A percentile compares a stretch with the other conserved stretches of the same genome.
These are phyloP conservation scores for Lipomyces kockii DNA, from an alignment of 805 yeast species.

Conservation along the genomic window DNA sequence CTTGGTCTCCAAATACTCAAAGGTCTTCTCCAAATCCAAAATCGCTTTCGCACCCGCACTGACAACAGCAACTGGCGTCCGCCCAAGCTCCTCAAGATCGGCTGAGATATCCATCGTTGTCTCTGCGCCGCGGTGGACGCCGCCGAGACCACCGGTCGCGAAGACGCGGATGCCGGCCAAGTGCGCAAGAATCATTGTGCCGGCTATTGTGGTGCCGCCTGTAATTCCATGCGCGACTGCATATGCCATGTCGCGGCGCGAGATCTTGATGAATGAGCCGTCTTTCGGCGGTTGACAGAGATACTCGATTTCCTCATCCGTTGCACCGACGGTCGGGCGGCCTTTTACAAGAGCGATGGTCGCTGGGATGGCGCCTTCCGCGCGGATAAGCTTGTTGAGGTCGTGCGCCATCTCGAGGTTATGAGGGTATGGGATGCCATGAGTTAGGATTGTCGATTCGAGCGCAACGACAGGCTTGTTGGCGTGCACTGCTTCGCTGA, in stretches of 20 bases:
- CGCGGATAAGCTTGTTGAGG: constrained; percentile 67
- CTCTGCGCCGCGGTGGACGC: constrained; percentile 82
- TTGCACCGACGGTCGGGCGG: constrained; percentile 69
- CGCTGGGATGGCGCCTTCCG: constrained; percentile 76
- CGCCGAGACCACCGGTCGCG: constrained; percentile 94
- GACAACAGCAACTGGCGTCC: constrained; percentile 86
- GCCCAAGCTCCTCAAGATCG: constrained; percentile 80
- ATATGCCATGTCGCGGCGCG: constrained; percentile 75
- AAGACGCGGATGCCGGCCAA: constrained; percentile 79
- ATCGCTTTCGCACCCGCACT: constrained; percentile 92
- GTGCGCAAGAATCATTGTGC: constrained; percentile 81
- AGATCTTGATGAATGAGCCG: constrained; percentile 56
- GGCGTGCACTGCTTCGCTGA: constrained; percentile 62
- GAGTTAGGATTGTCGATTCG: constrained; percentile 87
- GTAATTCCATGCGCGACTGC: constrained; percentile 50
- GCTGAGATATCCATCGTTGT: constrained; percentile 81
- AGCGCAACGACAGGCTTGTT: constrained; percentile 75
- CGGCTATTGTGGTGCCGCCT: constrained; percentile 91
- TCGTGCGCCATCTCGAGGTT: constrained; percentile 72
- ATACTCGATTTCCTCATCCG: constrained; percentile 51
- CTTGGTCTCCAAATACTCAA: constrained; percentile 87
- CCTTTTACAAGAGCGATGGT: constrained; percentile 82
- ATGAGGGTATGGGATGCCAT: constrained; percentile 83
- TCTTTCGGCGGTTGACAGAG: constrained; percentile 28
- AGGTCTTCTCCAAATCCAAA: constrained; percentile 75